Evolutionary conservation across 768 basidiomycete genomes (phyloP).

Genomic region (Dentipellis sp.): DNA sequence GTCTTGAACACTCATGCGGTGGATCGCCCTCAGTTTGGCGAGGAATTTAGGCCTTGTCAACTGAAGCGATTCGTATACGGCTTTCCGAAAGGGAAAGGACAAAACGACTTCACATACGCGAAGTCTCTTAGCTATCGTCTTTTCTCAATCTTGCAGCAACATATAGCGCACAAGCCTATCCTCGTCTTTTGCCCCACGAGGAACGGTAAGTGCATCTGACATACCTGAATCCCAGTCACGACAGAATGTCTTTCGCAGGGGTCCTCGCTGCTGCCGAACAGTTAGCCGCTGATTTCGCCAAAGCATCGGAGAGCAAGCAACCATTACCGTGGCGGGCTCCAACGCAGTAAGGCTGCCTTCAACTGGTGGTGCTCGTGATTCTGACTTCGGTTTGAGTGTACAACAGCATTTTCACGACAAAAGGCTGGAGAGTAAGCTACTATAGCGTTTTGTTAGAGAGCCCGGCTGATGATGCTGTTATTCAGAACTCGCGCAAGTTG

Average conservation of each 20-base stretch:
- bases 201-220: slow-evolving; percentile 44
- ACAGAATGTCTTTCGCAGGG: slow-evolving; percentile 18
- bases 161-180: slow-evolving; percentile 75
- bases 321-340: slow-evolving; percentile 64
- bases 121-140: slow-evolving; percentile 64
- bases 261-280: slow-evolving; percentile 62
- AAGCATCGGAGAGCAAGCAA: slow-evolving; percentile 38
- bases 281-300: slow-evolving; percentile 62
- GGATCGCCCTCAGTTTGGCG: slow-evolving; percentile 61
- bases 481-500: slow-evolving; percentile 54
- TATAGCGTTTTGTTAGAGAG: background rate
- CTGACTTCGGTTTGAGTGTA: slow-evolving; percentile 31
- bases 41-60: slow-evolving; percentile 84
- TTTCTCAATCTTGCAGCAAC: slow-evolving; percentile 60
- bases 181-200: slow-evolving; percentile 86
- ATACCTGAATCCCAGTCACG: background rate
- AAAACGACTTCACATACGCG: slow-evolving; percentile 76
- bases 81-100: slow-evolving; percentile 46
- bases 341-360: slow-evolving; percentile 29
- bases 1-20: background rate
- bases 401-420: slow-evolving; percentile 56
- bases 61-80: slow-evolving; percentile 67
- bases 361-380: background rate
- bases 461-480: background rate
- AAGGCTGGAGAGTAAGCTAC: slow-evolving; percentile 45